These are phyloP conservation scores for Fusarium algeriense DNA, from an alignment of 2,329 filamentous ascomycete species.

Conservation along the genomic window DNA sequence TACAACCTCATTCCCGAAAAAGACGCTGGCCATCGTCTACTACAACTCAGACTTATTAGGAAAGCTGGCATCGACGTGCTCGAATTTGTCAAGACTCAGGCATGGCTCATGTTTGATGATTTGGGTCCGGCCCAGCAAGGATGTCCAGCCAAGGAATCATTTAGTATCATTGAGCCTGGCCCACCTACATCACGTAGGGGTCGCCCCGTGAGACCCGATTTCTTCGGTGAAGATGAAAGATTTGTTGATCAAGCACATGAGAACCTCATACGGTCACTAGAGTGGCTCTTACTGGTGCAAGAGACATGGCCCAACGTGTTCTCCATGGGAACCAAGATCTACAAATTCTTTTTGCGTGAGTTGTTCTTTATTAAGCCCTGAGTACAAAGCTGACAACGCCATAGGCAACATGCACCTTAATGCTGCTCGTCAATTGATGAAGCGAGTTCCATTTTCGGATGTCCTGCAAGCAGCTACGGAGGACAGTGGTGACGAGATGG, in stretches of 20 bases:
- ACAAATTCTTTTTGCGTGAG: constrained; percentile 87
- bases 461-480: constrained; percentile 59
- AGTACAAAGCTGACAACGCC: constrained; percentile 16
- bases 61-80: constrained; percentile 79
- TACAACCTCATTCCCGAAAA: constrained; percentile 81
- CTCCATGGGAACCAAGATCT: constrained; percentile 75
- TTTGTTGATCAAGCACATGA: constrained; percentile 72
- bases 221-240: constrained; percentile 73
- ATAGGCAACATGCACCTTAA: constrained; percentile 64
- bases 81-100: constrained; percentile 79
- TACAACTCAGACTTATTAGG: constrained; percentile 79
- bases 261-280: constrained; percentile 79
- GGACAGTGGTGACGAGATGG: constrained; percentile 54
- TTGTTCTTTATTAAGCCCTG: constrained; percentile 34
- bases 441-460: constrained; percentile 63
- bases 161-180: constrained; percentile 64
- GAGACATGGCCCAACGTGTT: constrained; percentile 80
- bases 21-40: constrained; percentile 72
- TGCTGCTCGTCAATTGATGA: constrained; percentile 66
- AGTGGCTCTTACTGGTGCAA: constrained; percentile 85
- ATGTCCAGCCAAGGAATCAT: constrained; percentile 58
- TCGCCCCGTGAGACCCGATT: constrained; percentile 75
- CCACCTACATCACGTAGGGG: constrained; percentile 58
- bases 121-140: constrained; percentile 51
- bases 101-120: constrained; percentile 63